phyloP scores from a whole-genome alignment of 169 alveolate genomes.

The Plasmodium knowlesi region DNA sequence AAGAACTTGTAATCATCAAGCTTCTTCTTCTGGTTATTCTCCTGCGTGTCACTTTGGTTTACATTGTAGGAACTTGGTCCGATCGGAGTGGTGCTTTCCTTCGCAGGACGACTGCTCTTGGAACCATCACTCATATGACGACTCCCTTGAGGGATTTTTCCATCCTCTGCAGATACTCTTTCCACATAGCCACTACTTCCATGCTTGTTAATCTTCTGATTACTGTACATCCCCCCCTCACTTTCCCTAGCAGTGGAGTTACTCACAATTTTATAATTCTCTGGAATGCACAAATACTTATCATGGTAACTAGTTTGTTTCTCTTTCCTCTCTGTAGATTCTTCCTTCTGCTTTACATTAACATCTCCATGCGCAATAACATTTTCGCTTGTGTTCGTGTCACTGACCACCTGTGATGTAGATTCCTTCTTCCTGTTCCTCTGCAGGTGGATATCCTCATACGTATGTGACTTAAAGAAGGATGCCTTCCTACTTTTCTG shows the following conservation, averaged over 20 bases:
- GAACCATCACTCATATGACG: neutral
- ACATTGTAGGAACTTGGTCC: neutral
- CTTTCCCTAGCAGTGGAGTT: neutral
- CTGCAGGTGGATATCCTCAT: neutral
- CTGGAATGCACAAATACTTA: neutral
- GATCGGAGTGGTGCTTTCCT: neutral
- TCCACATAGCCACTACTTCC: neutral
- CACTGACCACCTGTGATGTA: neutral
- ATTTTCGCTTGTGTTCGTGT: neutral
- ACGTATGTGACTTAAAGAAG: constrained; percentile 7
- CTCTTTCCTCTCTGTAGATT: neutral
- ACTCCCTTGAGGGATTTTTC: neutral
- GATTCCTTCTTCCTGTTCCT: neutral
- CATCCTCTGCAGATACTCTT: neutral
- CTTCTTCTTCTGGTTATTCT: neutral
- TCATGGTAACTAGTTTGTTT: neutral
- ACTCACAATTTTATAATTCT: neutral
- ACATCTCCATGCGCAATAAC: no score
- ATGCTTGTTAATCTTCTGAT: neutral
- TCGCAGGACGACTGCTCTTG: neutral
- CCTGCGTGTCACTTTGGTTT: neutral
- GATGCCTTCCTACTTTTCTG: neutral
- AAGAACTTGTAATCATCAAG: constrained; percentile 20
- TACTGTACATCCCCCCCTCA: neutral
- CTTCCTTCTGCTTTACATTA: neutral